Evolutionary conservation across 345 rosid genomes (phyloP).

Genomic region (Pistacia atlantica): DNA sequence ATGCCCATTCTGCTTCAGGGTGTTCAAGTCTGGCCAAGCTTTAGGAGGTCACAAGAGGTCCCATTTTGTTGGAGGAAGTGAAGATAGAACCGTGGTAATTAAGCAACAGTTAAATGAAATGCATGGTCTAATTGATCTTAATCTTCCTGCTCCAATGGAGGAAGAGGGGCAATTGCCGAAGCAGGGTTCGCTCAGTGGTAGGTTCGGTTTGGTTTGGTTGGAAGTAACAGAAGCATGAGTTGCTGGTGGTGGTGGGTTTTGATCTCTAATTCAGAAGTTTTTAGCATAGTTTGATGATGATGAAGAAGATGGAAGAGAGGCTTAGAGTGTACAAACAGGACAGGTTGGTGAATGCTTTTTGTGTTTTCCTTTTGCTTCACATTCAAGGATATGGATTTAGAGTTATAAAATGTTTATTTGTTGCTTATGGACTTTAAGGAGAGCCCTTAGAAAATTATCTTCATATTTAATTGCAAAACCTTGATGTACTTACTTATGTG

Average conservation of each 20-base stretch:
- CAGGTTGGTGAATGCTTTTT: slow-evolving; percentile 31
- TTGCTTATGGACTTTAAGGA: slow-evolving; percentile 28
- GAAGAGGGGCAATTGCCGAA: slow-evolving; percentile 40
- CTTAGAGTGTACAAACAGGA: slow-evolving; percentile 45
- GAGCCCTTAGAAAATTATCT: slow-evolving; percentile 6
- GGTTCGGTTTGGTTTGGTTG: neutral
- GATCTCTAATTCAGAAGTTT: slow-evolving; percentile 6
- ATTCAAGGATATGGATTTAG: slow-evolving; percentile 31
- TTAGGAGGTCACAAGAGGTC: slow-evolving; percentile 98
- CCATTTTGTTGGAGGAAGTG: slow-evolving; percentile 73
- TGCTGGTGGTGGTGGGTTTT: slow-evolving; percentile 16
- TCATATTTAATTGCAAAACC: neutral
- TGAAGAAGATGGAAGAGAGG: slow-evolving; percentile 2
- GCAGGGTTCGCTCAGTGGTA: slow-evolving; percentile 41
- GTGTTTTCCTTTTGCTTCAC: slow-evolving; percentile 30
- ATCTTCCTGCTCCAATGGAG: slow-evolving; percentile 80
- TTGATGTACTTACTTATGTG: neutral
- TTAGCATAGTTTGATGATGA: slow-evolving; percentile 25
- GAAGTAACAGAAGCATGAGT: slow-evolving; percentile 13
- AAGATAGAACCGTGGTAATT: slow-evolving; percentile 54
- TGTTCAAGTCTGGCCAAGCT: slow-evolving; percentile 92
- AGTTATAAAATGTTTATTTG: slow-evolving; percentile 28
- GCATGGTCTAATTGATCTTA: slow-evolving; percentile 73
- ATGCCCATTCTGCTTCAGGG: slow-evolving; percentile 88
- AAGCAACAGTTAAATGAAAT: slow-evolving; percentile 48